Conservation (phyloP, 2,329 filamentous ascomycete species). For the Cladophialophora chaetospira region DNA sequence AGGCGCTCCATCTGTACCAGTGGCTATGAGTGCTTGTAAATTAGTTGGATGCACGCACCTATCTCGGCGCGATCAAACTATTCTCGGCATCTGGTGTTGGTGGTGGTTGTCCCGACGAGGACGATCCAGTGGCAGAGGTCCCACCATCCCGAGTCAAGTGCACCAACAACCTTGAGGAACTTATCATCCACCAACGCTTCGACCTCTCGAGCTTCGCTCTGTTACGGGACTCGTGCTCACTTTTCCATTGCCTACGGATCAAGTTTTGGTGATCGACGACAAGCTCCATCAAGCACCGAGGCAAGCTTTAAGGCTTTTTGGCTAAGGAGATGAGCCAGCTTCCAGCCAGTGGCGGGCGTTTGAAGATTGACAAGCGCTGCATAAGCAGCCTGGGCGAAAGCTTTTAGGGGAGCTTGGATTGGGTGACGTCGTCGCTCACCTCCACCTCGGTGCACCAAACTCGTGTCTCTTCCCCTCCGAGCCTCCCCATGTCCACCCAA, state of each 20-base stretch:
- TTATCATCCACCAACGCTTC: not conserved
- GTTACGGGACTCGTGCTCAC: not conserved
- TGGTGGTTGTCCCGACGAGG: too few species aligned
- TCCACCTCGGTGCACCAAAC: not conserved
- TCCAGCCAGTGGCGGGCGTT: not conserved
- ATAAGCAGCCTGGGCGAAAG: constrained; percentile 11
- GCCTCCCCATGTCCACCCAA: not conserved
- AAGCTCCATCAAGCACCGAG: constrained; percentile 17
- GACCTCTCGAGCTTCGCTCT: too few species aligned
- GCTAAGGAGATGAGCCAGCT: too few species aligned
- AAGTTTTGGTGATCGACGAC: constrained; percentile 1
- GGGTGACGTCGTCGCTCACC: not conserved
- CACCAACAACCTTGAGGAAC: too few species aligned
- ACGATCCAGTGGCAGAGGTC: too few species aligned
- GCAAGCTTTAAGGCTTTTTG: not conserved
- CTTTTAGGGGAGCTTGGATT: constrained; percentile 2
- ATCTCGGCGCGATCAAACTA: too few species aligned
- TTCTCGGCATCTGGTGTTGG: too few species aligned
- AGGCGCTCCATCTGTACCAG: too few species aligned
- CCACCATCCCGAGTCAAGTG: too few species aligned
- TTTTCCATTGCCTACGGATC: not conserved
- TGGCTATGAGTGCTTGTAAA: too few species aligned
- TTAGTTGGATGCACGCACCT: too few species aligned
- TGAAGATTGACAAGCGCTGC: not conserved
- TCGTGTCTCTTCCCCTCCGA: not conserved